Conservation (phyloP, 352 stramenopile genomes). For the Pythium dissotocum region DNA sequence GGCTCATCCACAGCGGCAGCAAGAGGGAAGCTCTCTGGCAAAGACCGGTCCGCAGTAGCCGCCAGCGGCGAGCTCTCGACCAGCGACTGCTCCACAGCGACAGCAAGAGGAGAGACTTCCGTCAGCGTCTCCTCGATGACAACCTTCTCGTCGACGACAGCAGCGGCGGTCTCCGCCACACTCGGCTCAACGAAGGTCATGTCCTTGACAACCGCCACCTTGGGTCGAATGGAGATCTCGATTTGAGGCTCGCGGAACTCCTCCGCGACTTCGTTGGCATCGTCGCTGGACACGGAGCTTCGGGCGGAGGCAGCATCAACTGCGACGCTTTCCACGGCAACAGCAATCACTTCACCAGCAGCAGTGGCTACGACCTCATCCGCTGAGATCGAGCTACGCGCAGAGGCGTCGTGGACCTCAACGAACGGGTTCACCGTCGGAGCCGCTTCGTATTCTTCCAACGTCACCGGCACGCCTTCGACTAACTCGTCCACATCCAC, state of each 20-base stretch:
- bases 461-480: background rate
- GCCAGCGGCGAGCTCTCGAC: background rate
- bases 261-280: background rate
- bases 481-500: slow-evolving; percentile 10
- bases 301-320: background rate
- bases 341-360: background rate
- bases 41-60: background rate
- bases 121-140: slow-evolving; percentile 17
- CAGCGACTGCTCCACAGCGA: background rate
- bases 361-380: background rate
- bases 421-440: slow-evolving; percentile 13
- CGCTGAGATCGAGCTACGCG: slow-evolving; percentile 12
- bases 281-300: slow-evolving; percentile 17
- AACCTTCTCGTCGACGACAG: slow-evolving; percentile 8
- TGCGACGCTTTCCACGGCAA: background rate
- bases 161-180: background rate
- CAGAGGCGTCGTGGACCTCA: slow-evolving; percentile 8
- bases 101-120: slow-evolving; percentile 8
- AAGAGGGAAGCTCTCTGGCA: background rate
- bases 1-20: background rate
- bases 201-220: background rate
- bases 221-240: background rate
- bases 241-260: background rate
- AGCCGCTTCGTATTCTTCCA: background rate
- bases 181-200: background rate